phyloP scores from a whole-genome alignment of 2,329 filamentous ascomycete genomes.

The Iodosphaeria phyllophila region DNA sequence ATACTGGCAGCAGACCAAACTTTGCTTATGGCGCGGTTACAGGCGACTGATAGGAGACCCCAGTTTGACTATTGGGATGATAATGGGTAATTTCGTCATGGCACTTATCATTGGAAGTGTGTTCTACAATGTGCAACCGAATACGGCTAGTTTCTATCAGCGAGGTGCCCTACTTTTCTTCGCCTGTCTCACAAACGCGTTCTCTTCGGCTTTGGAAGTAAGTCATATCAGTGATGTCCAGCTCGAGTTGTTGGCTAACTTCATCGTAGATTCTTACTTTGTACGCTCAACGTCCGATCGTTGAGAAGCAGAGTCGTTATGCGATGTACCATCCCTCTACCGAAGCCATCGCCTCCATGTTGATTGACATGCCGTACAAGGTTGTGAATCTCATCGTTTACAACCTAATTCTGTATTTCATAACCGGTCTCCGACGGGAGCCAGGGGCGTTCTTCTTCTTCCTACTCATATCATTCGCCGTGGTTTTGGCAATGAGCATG shows the following conservation, averaged over 20 bases:
- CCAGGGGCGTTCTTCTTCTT: constrained; percentile 69
- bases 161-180: constrained; percentile 71
- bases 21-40: constrained; percentile 7
- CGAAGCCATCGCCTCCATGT: constrained; percentile 66
- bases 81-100: constrained; percentile 54
- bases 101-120: constrained; percentile 58
- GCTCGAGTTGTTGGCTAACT: too few species aligned
- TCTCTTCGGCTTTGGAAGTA: constrained; percentile 55
- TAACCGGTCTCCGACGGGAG: constrained; percentile 59
- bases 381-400: constrained; percentile 52
- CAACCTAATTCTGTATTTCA: constrained; percentile 69
- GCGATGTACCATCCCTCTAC: constrained; percentile 77
- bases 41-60: constrained; percentile 6
- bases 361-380: constrained; percentile 71
- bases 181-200: constrained; percentile 67
- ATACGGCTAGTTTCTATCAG: constrained; percentile 52
- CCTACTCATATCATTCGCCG: constrained; percentile 51
- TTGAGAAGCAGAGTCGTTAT: constrained; percentile 75
- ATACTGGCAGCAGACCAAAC: constrained; percentile 6
- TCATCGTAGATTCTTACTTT: constrained; percentile 54
- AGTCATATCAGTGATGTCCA: too few species aligned
- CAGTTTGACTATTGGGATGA: constrained; percentile 21
- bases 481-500: constrained; percentile 64
- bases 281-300: constrained; percentile 73
- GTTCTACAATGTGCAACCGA: constrained; percentile 52